Evolutionary conservation across 2,329 filamentous ascomycete genomes (phyloP).

Genomic region (Colletotrichum lini): DNA sequence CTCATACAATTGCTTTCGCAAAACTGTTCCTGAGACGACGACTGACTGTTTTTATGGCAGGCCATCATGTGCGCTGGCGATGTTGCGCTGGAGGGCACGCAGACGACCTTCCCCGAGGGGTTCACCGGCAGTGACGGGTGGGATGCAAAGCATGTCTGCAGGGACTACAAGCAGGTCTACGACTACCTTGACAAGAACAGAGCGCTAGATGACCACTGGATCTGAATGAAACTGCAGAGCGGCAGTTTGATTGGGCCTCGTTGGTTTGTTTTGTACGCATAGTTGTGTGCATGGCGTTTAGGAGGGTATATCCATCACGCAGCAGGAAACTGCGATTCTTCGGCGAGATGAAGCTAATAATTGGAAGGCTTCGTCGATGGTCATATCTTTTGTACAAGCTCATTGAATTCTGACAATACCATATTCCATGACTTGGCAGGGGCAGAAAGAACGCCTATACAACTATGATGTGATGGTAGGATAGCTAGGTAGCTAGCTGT

Average conservation of each 20-base stretch:
- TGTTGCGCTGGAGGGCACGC: constrained; percentile 54
- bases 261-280: not conserved
- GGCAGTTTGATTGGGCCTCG: not conserved
- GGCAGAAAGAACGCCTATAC: too few species aligned
- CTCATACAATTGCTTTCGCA: not conserved
- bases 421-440: too few species aligned
- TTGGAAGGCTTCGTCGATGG: not conserved
- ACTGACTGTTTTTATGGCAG: constrained; percentile 34
- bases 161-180: constrained; percentile 54
- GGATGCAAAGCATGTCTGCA: constrained; percentile 60
- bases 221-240: constrained; percentile 46
- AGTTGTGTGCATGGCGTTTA: constrained; percentile 1
- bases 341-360: not conserved
- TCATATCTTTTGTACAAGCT: not conserved
- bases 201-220: constrained; percentile 54
- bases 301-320: not conserved
- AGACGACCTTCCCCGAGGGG: constrained; percentile 56
- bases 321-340: not conserved
- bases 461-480: not conserved
- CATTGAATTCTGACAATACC: too few species aligned
- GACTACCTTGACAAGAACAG: constrained; percentile 53
- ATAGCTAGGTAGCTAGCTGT: too few species aligned
- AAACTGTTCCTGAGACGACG: not conserved
- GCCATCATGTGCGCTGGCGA: constrained; percentile 53
- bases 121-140: constrained; percentile 58